phyloP scores from a whole-genome alignment of 345 rosid genomes.

The Eucalyptus urophylla region DNA sequence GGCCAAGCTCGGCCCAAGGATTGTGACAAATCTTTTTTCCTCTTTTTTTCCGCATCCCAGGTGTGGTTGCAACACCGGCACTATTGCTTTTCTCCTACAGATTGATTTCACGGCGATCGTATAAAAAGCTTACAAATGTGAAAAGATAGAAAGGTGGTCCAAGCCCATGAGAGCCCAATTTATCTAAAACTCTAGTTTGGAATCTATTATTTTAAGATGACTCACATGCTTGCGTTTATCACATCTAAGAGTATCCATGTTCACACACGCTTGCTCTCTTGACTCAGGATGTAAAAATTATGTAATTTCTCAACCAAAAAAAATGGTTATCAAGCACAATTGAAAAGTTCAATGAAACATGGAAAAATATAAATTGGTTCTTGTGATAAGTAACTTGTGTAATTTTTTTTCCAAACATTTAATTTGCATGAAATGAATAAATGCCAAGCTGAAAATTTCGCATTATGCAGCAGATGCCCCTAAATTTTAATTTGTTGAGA shows the following conservation, averaged over 20 bases:
- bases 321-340: neutral
- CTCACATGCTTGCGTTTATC: neutral
- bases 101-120: neutral
- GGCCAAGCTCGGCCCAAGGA: neutral
- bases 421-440: too few species aligned
- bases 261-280: neutral
- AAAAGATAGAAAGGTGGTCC: neutral
- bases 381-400: neutral
- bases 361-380: neutral
- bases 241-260: neutral
- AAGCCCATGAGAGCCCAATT: neutral
- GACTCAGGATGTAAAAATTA: rapidly evolving
- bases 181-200: neutral
- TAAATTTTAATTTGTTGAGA: too few species aligned
- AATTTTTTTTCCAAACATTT: neutral
- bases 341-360: neutral
- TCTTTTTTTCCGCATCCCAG: neutral
- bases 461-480: neutral
- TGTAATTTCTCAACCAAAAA: neutral
- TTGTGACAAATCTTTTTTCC: too few species aligned
- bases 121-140: neutral
- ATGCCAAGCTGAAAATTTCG: neutral
- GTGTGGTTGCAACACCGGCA: rapidly evolving
- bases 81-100: neutral
- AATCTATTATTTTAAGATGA: too few species aligned